Base-by-base conservation (phyloP, 495 filamentous ascomycete genomes). In the Friedmanniomyces endolithicus region DNA sequence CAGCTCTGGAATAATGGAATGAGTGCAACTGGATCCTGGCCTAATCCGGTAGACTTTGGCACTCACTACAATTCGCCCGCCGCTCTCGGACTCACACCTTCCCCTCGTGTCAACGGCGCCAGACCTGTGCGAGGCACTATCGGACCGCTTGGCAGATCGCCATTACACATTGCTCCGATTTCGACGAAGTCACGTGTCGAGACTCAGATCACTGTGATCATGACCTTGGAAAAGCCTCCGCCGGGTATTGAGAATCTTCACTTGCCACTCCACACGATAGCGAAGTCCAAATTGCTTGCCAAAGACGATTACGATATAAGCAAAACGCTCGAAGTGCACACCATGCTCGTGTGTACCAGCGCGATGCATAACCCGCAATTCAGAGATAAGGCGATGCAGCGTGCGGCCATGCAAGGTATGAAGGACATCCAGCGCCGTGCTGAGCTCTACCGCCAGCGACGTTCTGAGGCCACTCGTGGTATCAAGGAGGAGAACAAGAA, bases 131-230 rank as follows among this genome's bases (percentile, higher is more conserved):
- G 53, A 39, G 45, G 22, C 20, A 7, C 46, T 33, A 40, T 46
- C 33, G 63, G 35, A 70, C 67, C 22, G 70, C 39, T 66, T 81
- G 34, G 76, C 69, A 9, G 53, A 52, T 56, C 58, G 14, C 58
- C 54, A 16, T 41, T 63, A 7, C 46, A 61, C 40, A 74, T 88
- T 46, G 78, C 84, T 56, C 80, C 81, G 1, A 83, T 81, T 2
- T 79, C 83, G 11, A 65, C 78, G 52, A 97, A 96, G 69, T 94
- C 90, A 17, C 79, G 90, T 9, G 90, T 97, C 17, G 90, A 97
- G 71, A 97, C 90, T 0, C 90, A 97, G 64, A 94, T 95, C 55
- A 80, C 82, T 1, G 83, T 95, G 57, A 80, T 78, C 59, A 72
- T 96, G 57, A 85, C 82, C 2, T 70, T 96, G 7, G 79, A 76